Conservation (phyloP, 2,329 filamentous ascomycete species). For the Apiospora phragmitis region DNA sequence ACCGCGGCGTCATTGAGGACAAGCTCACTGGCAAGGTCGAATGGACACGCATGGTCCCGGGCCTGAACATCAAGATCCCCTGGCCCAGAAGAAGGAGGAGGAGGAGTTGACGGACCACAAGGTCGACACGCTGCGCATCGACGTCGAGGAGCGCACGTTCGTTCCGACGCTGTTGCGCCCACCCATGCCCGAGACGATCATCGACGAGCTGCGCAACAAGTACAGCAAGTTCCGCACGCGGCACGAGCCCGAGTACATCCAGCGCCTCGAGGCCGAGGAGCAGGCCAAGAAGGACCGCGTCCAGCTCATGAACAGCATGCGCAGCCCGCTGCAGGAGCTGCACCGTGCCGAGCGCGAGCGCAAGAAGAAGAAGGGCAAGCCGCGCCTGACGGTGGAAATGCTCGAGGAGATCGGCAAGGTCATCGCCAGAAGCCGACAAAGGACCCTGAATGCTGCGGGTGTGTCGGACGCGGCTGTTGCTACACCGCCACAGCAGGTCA, state of each 20-base stretch:
- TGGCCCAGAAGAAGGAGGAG: conserved; percentile 65
- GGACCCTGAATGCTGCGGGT: conserved; percentile 39
- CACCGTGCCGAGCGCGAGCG: conserved; percentile 54
- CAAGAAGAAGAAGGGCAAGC: conserved; percentile 54
- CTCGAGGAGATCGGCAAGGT: conserved; percentile 62
- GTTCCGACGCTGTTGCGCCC: conserved; percentile 73
- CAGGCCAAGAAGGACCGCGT: conserved; percentile 42
- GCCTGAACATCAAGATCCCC: conserved; percentile 71
- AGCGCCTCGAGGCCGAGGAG: conserved; percentile 62
- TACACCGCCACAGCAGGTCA: neutral
- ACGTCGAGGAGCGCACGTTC: conserved; percentile 75
- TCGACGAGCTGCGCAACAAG: conserved; percentile 83
- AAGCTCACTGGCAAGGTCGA: conserved; percentile 46
- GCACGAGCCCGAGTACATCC: conserved; percentile 74
- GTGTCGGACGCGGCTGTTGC: conserved; percentile 30
- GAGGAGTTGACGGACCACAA: conserved; percentile 54
- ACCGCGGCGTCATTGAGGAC: conserved; percentile 50
- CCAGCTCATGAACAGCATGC: conserved; percentile 39
- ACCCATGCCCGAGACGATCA: conserved; percentile 76
- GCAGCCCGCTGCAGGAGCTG: conserved; percentile 60
- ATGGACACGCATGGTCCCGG: conserved; percentile 65
- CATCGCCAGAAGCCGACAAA: conserved; percentile 56
- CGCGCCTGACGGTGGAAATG: conserved; percentile 58
- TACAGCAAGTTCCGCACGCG: conserved; percentile 80
- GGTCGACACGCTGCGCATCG: conserved; percentile 73